These are phyloP conservation scores for Ilyonectria robusta DNA, from an alignment of 2,329 filamentous ascomycete species.

Conservation along the genomic window DNA sequence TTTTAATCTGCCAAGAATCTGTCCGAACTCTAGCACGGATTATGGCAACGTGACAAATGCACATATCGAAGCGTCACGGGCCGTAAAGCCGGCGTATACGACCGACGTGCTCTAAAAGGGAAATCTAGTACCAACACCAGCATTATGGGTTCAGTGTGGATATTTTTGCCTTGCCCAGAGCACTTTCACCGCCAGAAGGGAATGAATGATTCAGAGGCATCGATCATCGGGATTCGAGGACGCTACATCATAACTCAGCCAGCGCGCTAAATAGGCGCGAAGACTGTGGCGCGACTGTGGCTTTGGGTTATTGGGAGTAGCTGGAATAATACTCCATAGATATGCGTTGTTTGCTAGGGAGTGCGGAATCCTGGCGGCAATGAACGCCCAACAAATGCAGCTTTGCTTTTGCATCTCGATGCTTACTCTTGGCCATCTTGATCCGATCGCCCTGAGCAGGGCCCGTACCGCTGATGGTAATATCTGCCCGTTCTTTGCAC, in stretches of 20 bases:
- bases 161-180: neutral
- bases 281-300: neutral
- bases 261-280: neutral
- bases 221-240: neutral
- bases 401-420: neutral
- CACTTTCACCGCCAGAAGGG: neutral
- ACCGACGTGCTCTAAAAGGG: too few relatives aligned
- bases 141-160: neutral
- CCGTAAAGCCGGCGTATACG: too few relatives aligned
- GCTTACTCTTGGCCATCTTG: neutral
- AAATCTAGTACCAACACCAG: neutral
- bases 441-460: neutral
- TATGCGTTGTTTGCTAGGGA: too few relatives aligned
- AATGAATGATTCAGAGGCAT: neutral
- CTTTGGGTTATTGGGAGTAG: neutral
- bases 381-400: neutral
- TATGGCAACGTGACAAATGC: too few relatives aligned
- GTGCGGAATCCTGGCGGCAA: too few relatives aligned
- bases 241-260: neutral
- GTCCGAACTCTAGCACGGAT: too few relatives aligned
- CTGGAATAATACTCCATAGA: too few relatives aligned
- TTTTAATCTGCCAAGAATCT: too few relatives aligned
- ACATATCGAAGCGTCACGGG: too few relatives aligned
- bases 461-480: neutral
- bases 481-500: neutral